Percentiles rank a stretch among this genome's conserved stretches.
Evolutionary conservation across 2,329 filamentous ascomycete species (phyloP).

Genomic region (Ophiosphaerella narmari): DNA sequence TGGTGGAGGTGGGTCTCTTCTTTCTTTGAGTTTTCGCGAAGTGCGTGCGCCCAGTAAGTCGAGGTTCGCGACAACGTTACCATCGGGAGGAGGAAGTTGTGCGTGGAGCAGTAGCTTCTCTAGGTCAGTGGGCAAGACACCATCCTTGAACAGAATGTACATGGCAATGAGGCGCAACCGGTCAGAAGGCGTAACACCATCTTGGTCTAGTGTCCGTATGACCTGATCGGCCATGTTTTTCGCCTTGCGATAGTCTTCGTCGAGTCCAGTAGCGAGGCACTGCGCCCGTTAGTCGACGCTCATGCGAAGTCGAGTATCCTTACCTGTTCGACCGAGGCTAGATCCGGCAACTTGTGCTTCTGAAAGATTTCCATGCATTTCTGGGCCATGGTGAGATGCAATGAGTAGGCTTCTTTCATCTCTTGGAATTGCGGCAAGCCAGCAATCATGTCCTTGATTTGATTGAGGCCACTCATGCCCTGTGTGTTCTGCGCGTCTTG

Average conservation of each 20-base stretch:
- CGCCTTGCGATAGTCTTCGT: slow-evolving; percentile 89
- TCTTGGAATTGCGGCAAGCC: slow-evolving; percentile 93
- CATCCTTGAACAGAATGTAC: slow-evolving; percentile 84
- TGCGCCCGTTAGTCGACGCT: slow-evolving; percentile 28
- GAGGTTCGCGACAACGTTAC: slow-evolving; percentile 74
- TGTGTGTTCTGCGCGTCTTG: slow-evolving; percentile 68
- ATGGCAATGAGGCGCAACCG: slow-evolving; percentile 83
- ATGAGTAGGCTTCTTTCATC: slow-evolving; percentile 91
- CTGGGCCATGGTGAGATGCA: slow-evolving; percentile 95
- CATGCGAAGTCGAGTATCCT: background rate
- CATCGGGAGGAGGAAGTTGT: slow-evolving; percentile 73
- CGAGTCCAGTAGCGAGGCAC: slow-evolving; percentile 85
- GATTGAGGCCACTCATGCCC: slow-evolving; percentile 84
- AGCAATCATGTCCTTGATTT: slow-evolving; percentile 96
- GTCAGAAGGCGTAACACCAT: slow-evolving; percentile 71
- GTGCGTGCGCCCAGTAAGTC: slow-evolving; percentile 79
- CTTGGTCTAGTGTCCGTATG: slow-evolving; percentile 85
- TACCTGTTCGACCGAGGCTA: slow-evolving; percentile 84
- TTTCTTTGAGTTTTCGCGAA: slow-evolving; percentile 76
- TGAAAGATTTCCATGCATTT: slow-evolving; percentile 96
- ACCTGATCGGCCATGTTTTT: slow-evolving; percentile 87
- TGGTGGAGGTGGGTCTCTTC: slow-evolving; percentile 65
- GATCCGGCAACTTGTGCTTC: slow-evolving; percentile 78
- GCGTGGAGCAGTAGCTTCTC: slow-evolving; percentile 84
- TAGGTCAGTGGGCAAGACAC: slow-evolving; percentile 81